A percentile compares a stretch with the other conserved stretches of the same genome.
Evolutionary conservation across 2,329 filamentous ascomycete genomes (phyloP).

Genomic region (Sphaerostilbella broomeana): DNA sequence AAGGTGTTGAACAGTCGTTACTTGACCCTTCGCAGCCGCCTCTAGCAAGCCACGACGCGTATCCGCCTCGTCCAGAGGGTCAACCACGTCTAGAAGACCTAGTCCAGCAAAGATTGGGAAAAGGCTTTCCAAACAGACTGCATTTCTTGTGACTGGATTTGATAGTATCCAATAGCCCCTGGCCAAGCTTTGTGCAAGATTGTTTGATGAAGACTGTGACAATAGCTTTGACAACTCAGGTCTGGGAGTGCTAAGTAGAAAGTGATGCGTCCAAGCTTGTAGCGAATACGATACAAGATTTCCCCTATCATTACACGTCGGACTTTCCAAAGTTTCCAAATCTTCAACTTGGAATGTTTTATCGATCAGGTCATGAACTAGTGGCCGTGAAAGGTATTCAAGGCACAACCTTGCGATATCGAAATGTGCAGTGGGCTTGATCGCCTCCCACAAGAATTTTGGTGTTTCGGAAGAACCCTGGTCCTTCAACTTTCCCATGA

Average conservation of each 20-base stretch:
- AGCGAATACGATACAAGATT: constrained; percentile 12
- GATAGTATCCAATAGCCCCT: constrained; percentile 12
- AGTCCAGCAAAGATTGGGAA: constrained; percentile 13
- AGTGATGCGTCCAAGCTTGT: constrained; percentile 14
- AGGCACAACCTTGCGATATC: constrained; percentile 11
- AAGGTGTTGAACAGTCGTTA: constrained; percentile 2
- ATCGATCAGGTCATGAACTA: constrained; percentile 6
- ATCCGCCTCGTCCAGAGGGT: constrained; percentile 9
- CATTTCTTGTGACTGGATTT: constrained; percentile 12
- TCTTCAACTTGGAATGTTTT: constrained; percentile 5
- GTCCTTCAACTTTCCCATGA: not conserved
- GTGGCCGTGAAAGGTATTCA: constrained; percentile 9
- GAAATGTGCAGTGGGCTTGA: constrained; percentile 8
- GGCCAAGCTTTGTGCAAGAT: constrained; percentile 8
- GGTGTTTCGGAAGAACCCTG: not conserved
- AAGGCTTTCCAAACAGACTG: constrained; percentile 3
- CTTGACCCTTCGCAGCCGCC: constrained; percentile 11
- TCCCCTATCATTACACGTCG: constrained; percentile 7
- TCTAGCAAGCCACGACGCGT: constrained; percentile 11
- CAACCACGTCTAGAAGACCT: not conserved
- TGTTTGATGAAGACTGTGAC: not conserved
- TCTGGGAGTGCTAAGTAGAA: constrained; percentile 1
- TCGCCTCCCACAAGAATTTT: constrained; percentile 6
- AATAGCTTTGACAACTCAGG: constrained; percentile 4
- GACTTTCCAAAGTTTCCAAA: constrained; percentile 4